phyloP scores from a whole-genome alignment of 805 yeast species.

The Candida incommunis region DNA sequence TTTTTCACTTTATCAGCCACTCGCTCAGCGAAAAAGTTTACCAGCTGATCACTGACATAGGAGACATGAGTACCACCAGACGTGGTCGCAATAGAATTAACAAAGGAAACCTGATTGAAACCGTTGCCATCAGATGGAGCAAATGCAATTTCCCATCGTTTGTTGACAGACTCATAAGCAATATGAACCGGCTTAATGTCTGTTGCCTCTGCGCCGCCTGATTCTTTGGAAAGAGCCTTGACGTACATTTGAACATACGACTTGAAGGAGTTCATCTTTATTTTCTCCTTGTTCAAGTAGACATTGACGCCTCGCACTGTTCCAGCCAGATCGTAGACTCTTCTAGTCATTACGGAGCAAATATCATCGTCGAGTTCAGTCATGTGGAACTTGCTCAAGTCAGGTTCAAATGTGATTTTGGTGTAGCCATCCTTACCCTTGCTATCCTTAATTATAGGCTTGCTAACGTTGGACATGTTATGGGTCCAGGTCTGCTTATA shows the following conservation, averaged over 20 bases:
- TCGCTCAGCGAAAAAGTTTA: slow-evolving; percentile 57
- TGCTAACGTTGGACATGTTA: slow-evolving; percentile 68
- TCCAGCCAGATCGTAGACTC: slow-evolving; percentile 93
- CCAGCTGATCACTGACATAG: slow-evolving; percentile 70
- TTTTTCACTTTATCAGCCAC: slow-evolving; percentile 53
- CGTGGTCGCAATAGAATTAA: slow-evolving; percentile 94
- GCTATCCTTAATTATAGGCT: slow-evolving; percentile 54
- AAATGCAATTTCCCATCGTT: slow-evolving; percentile 93
- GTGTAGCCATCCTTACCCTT: slow-evolving; percentile 60
- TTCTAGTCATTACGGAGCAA: slow-evolving; percentile 71
- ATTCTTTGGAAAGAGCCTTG: slow-evolving; percentile 42
- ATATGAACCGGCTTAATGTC: slow-evolving; percentile 38
- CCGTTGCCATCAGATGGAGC: slow-evolving; percentile 71
- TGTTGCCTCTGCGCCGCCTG: slow-evolving; percentile 8
- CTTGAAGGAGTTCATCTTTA: slow-evolving; percentile 65
- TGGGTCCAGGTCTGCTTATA: slow-evolving; percentile 78
- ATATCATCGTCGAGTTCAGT: slow-evolving; percentile 68
- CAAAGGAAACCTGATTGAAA: slow-evolving; percentile 92
- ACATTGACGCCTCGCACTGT: slow-evolving; percentile 76
- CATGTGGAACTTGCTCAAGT: slow-evolving; percentile 75
- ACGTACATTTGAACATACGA: slow-evolving; percentile 81
- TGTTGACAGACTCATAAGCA: slow-evolving; percentile 67
- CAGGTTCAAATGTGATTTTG: slow-evolving; percentile 78
- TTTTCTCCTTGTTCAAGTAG: slow-evolving; percentile 55
- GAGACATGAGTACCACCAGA: slow-evolving; percentile 94